Evolutionary conservation across 225 moss, liverwort and hornwort genomes (phyloP), one percentile per base, ranked within the genome.

Genomic region (Pleurozium schreberi): DNA sequence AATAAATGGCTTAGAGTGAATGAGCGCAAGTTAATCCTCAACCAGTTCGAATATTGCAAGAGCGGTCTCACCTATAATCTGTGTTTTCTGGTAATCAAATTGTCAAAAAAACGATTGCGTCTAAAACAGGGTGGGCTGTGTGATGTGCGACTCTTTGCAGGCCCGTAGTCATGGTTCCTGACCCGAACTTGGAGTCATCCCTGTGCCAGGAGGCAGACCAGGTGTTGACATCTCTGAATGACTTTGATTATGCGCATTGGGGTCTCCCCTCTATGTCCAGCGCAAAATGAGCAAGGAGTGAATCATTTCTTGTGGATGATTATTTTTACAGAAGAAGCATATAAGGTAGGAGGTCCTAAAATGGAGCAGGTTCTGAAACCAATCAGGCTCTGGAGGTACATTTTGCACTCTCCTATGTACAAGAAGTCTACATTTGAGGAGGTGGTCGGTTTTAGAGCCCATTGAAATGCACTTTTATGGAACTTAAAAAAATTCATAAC

Each of bases 81-180:
- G 42, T 85, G 38, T 84, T 71, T 38, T 58, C 45, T 68, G 57
- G 50, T 59, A 43, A 88, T 86, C 33, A 42, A 78, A 69, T 63
- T 71, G 34, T 88, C 47, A 73, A 82, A 47, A 25, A 81, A 81
- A 53, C 15, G 40, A 80, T 67, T 38, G 45, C 43, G 31, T 87
- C 64, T 88, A 34, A 83, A 52, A 12, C 9, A 83, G 63, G 65
- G 60, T 90, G 75, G 65, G 76, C 8, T 70, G 70, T 88, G 80
- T 88, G 75, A 57, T 82, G 88, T 85, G 23, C 60, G n/a, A 79
- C 66, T 43, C 66, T 80, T 42, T 80, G 88, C 94, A 98, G 98
- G 98, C 94, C 93, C 12, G 98, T 98, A 59, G 95, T 97, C 47
- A 98, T 98, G 97, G 96, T 98, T 86, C 97, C 97, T 87, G 95